Evolutionary conservation across 768 basidiomycete species (phyloP), one percentile per base, ranked within the genome.

Genomic region (Pholiota conissans): DNA sequence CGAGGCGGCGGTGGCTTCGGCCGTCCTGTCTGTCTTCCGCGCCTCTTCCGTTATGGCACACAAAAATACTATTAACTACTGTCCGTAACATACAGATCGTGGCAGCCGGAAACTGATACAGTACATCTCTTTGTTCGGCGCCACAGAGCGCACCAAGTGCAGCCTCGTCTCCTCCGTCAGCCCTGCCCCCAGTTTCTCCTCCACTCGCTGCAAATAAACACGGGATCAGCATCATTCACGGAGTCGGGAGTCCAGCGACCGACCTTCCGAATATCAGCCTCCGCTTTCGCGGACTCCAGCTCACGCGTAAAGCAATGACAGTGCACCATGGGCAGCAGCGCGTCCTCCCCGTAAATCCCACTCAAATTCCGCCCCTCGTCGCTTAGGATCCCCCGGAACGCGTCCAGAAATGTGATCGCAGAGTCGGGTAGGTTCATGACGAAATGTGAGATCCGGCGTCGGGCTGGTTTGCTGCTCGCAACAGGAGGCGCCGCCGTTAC

Each of bases 371-470:
- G 67, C 45, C 60, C 66, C 27, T 35, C 53, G 50, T 73, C 71
- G 64, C 72, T 67, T 48, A 92, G 79, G 57, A 90, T 79, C 1
- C 93, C 94, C 3, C 84, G 82, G 76, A 93, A 97, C 1, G 92
- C 91, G 66, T 91, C 90, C 51, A 99, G 79, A 74, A 98, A 98
- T 32, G 83, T 79, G 54, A 98, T 85, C 0, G 95, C 97, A 24
- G 89, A 87, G 63, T 93, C 94, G 2, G 97, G 97, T 18, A 99
- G 79, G 71, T 99, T 99, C 95, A 99, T 96, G n/a, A 97, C 89
- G 67, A 93, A 95, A 69, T 97, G 96, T 11, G 84, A 74, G 61
- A 97, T 85, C 42, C 80, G 74, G 55, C 71, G 76, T 57, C 90
- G 84, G 34, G 76, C 69, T 7, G 71, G 74, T 42, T 63, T 56